Base-by-base conservation (phyloP, 2,329 filamentous ascomycete genomes). In the Plenodomus lindquistii region DNA sequence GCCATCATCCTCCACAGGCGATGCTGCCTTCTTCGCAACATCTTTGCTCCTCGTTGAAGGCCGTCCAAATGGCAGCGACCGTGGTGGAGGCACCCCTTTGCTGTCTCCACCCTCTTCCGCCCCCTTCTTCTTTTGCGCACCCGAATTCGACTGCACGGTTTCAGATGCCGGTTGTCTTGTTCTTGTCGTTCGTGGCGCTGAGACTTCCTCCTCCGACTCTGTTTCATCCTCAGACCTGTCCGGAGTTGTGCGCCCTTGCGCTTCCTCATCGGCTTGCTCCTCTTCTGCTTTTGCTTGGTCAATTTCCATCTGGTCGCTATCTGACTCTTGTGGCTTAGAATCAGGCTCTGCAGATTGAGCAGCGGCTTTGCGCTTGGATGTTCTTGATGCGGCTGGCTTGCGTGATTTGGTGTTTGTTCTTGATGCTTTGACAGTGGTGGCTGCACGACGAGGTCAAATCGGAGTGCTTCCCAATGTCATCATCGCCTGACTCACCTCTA, bases 201-300 rank as follows among this genome's bases (percentile, higher is more conserved):
- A 40, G 19, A 44, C 52, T 20, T 65, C 65, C 16, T 54, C 64
- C 37, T 72, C 66, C 21, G 67, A 63, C 24, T 71, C 70, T 10
- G 70, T 73, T 55, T 73, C 68, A 38, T 63, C 60, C 19, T 70
- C 70, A 20, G 69, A 66, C 17, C 63, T 63, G 24, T 73, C 67
- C 40, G 71, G 70, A 4, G 71, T 74, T 24, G 55, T 57, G 18
- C 56, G 55, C 27, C 55, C 57, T 16, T 56, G 44, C 17, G 46
- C 49, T 4, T 67, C 64, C 13, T 64, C 59, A 5, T 60, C 61
- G 11, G 61, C 53, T 35, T 60, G 54, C 39, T 65, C 65, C 48
- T 66, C 65, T 50, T 66, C 66, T 6, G 21, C 42, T 43, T 68
- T 66, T 37, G 48, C 50, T 41, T 64, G 49, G 29, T 70, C 62